Evolutionary conservation across 257 asterid species (phyloP), one percentile per base, ranked within the genome.

Genomic region (Plantago ovata): DNA sequence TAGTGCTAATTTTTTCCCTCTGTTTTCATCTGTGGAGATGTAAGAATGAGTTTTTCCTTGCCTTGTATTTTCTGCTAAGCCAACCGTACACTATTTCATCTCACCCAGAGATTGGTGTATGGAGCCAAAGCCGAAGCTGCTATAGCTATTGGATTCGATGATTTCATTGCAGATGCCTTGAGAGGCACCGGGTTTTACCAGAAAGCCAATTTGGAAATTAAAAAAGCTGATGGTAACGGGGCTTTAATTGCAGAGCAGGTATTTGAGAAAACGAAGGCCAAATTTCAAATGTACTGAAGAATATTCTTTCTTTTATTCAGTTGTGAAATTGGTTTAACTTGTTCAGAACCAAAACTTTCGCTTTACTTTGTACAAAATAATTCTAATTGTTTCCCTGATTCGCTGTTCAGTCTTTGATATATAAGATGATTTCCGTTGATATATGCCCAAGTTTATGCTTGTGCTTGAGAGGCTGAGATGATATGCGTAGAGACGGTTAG

Each of bases 121-220:
- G 99, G 99, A 62, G 96, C 96, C 53, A 86, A 93, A 69, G 99
- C 99, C 0, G 99, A 93, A 77, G 97, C 97, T 44, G 97, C 97
- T 21, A 84, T 89, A 24, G 96, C 97, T 59, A 89, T 93, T 39
- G 99, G 97, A 39, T 93, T 93, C 7, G 99, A 93, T 47, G 95
- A 86, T 78, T 93, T 93, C 84, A 93, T 93, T 9, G 96, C 97
- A 3, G 96, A 93, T 42, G 99, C 97, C 19, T 56, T 89, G 12
- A 82, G 99, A 74, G 99, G 99, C 28, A 93, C 97, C 7, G 96
- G 95, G 59, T 78, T 84, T 54, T 89, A 93, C 71, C 97, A 93
- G 72, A 93, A 93, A 72, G 82, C 99, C 19, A 39, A 86, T 41
- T 50, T 89, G 69, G 97, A 93, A 71, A 89, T 93, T 75, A 87